Percentiles rank a stretch among this genome's conserved stretches.
Evolutionary conservation across 2,329 filamentous ascomycete species (phyloP).

Genomic region (Thelonectria blattea): DNA sequence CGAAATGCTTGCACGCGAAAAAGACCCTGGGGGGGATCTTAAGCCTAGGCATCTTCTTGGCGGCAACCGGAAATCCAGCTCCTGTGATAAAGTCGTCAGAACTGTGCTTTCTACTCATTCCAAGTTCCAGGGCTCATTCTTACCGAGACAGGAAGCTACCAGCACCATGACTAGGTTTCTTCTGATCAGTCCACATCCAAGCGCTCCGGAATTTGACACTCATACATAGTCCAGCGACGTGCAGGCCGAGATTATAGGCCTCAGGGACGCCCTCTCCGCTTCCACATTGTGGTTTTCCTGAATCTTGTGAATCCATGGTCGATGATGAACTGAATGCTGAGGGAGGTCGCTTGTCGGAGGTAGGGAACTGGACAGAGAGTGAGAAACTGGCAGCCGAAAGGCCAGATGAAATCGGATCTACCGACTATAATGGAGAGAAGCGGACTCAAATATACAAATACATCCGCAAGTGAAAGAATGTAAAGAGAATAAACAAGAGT

Average conservation of each 20-base stretch:
- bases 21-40: conserved; percentile 63
- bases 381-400: no score
- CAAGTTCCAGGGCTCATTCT: fast-evolving
- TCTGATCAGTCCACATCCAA: not conserved
- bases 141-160: conserved; percentile 37
- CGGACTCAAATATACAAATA: not conserved
- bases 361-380: not conserved
- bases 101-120: not conserved
- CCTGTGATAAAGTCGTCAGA: conserved; percentile 36
- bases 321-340: not conserved
- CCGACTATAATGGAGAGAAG: no score
- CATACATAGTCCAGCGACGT: conserved; percentile 42
- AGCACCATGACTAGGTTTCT: conserved; percentile 34
- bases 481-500: not conserved
- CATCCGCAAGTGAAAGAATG: not conserved
- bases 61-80: conserved; percentile 58
- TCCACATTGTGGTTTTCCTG: conserved; percentile 40
- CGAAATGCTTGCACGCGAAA: conserved; percentile 70
- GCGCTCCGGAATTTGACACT: not conserved
- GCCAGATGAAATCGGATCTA: no score
- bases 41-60: conserved; percentile 63
- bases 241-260: conserved; percentile 38
- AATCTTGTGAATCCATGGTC: conserved; percentile 1
- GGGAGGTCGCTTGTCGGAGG: not conserved
- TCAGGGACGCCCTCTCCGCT: conserved; percentile 1